Base-by-base conservation (phyloP, 495 filamentous ascomycete species). In the Xylaria longipes region DNA sequence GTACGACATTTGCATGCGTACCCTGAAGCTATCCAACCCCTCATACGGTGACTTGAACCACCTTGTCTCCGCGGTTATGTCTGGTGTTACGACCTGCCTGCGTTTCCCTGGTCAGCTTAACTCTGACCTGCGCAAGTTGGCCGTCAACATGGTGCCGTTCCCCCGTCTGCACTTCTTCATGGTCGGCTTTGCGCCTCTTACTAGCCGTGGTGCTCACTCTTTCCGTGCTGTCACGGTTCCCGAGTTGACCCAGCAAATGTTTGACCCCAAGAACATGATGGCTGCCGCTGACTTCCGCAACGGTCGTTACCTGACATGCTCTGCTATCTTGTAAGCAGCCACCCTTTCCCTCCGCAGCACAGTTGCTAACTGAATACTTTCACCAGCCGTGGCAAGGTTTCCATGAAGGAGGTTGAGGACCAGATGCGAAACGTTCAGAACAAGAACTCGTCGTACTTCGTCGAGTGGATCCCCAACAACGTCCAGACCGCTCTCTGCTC, bases 231-330 rank as follows among this genome's bases (percentile, higher is more conserved):
- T 99, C 83, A 93, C 90, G 80, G 96, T 99, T 71, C 96, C 97
- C 43, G 96, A 99, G 89, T 89, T 99, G 84, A 99, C 96, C 80
- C 96, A 99, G 88, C 96, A 99, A 85, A 99, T 99, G 94, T 99
- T 94, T 88, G 96, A 99, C 88, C 96, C 96, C 80, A 99, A 99
- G 93, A 99, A 99, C 90, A 99, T 99, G 96, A 99, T 99, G 96
- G 96, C 96, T 84, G 96, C 96, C 69, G 96, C 94, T 66, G 96
- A 99, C 87, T 99, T 99, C 93, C 92, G 96, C 77, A 99, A 99
- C 83, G 96, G 96, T 79, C 97, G 96, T 75, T 99, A 99, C 87
- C 91, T 99, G 72, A 99, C 96, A 72, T 99, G 96, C 91, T 97
- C 94, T 85, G 95, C 97, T 84, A 97, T 99, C 86, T 99, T 98